Conservation (phyloP, 192 early-diverging fungal species). For the Rhizophagus sp. region DNA sequence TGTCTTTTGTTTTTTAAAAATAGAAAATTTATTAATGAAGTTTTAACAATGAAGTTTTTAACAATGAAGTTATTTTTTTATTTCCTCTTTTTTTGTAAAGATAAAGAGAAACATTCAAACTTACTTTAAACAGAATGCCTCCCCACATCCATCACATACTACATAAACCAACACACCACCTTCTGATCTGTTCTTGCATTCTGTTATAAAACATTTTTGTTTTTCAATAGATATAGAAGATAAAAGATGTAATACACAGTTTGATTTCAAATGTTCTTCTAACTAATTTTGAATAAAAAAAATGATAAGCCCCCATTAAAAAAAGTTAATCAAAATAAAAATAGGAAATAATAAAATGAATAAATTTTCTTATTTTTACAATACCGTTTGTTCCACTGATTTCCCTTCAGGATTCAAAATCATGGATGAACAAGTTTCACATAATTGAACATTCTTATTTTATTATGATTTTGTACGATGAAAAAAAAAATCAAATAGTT, state of each 20-base stretch:
- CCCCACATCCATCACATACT: slow-evolving; percentile 34
- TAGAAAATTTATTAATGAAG: background rate
- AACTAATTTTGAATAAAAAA: slow-evolving; percentile 17
- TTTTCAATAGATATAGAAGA: background rate
- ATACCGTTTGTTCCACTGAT: slow-evolving; percentile 21
- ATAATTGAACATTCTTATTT: slow-evolving; percentile 16
- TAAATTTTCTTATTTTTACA: too few relatives aligned
- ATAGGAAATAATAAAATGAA: background rate
- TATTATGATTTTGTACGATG: too few relatives aligned
- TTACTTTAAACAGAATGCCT: slow-evolving; percentile 37
- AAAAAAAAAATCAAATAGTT: too few relatives aligned
- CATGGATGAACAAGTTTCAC: slow-evolving; percentile 21
- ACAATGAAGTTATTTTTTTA: background rate
- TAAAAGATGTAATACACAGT: slow-evolving; percentile 27
- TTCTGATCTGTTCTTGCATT: slow-evolving; percentile 21
- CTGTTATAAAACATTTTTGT: slow-evolving; percentile 20
- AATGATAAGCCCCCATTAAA: background rate
- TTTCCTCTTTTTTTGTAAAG: background rate
- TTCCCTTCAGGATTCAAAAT: slow-evolving; percentile 13
- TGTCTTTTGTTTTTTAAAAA: slow-evolving; percentile 33
- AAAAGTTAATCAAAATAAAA: background rate
- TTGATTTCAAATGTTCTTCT: slow-evolving; percentile 31
- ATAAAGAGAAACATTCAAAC: background rate
- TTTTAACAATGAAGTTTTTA: background rate
- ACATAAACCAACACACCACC: slow-evolving; percentile 29